Percentiles rank a stretch among this genome's conserved stretches.
phyloP scores from a whole-genome alignment of 1,284 basidiomycete genomes.

The Leccinum solheimii region DNA sequence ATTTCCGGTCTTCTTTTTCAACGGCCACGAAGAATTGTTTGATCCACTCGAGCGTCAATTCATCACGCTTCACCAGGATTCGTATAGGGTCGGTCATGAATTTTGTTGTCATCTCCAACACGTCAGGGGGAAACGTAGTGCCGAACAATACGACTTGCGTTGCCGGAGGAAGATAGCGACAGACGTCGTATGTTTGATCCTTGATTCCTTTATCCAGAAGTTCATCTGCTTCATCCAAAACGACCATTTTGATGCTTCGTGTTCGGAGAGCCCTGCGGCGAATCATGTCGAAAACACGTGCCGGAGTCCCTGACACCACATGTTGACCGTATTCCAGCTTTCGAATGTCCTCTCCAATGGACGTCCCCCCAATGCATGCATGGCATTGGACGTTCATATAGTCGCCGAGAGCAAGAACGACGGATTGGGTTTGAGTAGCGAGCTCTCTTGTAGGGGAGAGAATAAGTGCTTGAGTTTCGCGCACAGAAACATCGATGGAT shows the following conservation, averaged over 20 bases:
- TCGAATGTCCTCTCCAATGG: conserved; percentile 96
- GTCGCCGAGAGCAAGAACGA: conserved; percentile 95
- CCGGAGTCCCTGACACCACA: conserved; percentile 96
- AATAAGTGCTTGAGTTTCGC: conserved; percentile 96
- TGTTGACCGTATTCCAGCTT: conserved; percentile 99
- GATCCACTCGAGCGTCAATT: conserved; percentile 98
- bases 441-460: conserved; percentile 94
- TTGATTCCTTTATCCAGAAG: conserved; percentile 98
- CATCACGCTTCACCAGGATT: conserved; percentile 99
- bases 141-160: conserved; percentile 97
- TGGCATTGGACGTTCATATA: conserved; percentile 99
- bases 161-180: conserved; percentile 96
- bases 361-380: conserved; percentile 98
- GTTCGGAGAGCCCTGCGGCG: conserved; percentile 91
- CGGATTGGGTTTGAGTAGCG: conserved; percentile 98
- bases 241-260: conserved; percentile 99
- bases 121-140: conserved; percentile 96
- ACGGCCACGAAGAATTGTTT: conserved; percentile 99
- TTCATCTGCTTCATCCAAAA: conserved; percentile 98
- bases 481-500: conserved; percentile 92
- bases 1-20: conserved; percentile 99
- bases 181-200: conserved; percentile 99
- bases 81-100: conserved; percentile 99
- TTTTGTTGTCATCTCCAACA: conserved; percentile 99
- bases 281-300: conserved; percentile 99